phyloP scores from a whole-genome alignment of 139 green algal genomes.

The Microglena sp. region DNA sequence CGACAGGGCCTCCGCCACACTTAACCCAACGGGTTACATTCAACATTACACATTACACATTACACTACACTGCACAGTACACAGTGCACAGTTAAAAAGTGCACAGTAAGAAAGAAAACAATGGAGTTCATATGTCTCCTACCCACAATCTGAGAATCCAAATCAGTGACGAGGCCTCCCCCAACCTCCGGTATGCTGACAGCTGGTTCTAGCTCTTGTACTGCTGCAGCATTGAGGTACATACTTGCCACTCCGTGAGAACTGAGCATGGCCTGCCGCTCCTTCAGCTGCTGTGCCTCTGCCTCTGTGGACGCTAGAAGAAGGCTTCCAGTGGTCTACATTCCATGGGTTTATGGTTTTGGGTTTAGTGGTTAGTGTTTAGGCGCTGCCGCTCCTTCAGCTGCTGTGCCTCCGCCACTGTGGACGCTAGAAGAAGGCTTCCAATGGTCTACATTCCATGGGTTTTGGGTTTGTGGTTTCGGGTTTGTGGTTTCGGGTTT shows the following conservation, averaged over 20 bases:
- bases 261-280: not conserved
- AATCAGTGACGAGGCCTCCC: not conserved
- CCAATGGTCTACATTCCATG: conserved; percentile 9
- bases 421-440: conserved; percentile 11
- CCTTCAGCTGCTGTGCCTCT: not conserved
- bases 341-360: too few relatives aligned
- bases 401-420: not conserved
- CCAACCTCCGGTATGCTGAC: not conserved
- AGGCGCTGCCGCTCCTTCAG: not conserved
- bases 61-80: too few relatives aligned
- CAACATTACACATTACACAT: too few relatives aligned
- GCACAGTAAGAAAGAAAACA: too few relatives aligned
- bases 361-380: too few relatives aligned
- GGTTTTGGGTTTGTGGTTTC: too few relatives aligned
- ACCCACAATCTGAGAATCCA: conserved; percentile 9
- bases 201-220: not conserved
- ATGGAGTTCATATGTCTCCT: too few relatives aligned
- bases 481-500: too few relatives aligned
- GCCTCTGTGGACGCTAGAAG: conserved; percentile 4
- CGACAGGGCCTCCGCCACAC: too few relatives aligned
- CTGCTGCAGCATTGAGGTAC: not conserved
- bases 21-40: too few relatives aligned
- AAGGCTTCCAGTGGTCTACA: conserved; percentile 10
- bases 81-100: too few relatives aligned
- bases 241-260: not conserved